Evolutionary conservation across 495 filamentous ascomycete genomes (phyloP).

Genomic region (Evansstolkia leycettana): DNA sequence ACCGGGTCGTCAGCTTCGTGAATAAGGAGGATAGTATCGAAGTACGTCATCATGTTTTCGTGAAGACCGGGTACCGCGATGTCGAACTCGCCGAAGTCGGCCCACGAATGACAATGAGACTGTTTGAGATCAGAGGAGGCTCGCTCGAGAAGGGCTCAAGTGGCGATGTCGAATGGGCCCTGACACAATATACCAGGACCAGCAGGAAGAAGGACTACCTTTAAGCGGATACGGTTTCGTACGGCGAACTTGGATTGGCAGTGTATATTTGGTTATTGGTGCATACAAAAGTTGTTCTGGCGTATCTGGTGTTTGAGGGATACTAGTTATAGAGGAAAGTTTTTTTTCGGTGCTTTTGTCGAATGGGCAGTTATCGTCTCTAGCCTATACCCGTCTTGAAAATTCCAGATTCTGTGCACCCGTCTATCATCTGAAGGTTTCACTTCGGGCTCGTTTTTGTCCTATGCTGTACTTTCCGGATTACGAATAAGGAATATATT

Average conservation of each 20-base stretch:
- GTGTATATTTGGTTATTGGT: conserved; percentile 5
- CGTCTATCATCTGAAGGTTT: too few relatives aligned
- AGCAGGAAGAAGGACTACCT: conserved; percentile 88
- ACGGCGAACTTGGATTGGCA: background rate
- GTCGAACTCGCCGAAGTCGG: conserved; percentile 94
- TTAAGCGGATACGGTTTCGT: conserved; percentile 24
- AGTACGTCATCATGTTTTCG: conserved; percentile 70
- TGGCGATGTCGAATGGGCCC: conserved; percentile 91
- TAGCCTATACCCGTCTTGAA: too few relatives aligned
- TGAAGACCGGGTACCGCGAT: conserved; percentile 71
- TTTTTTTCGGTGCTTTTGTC: background rate
- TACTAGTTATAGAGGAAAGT: conserved; percentile 5
- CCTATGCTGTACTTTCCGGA: too few relatives aligned
- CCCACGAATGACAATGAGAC: conserved; percentile 88
- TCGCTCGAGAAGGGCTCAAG: conserved; percentile 82
- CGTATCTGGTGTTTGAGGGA: conserved; percentile 13
- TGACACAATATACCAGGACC: conserved; percentile 91
- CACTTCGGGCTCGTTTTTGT: too few relatives aligned
- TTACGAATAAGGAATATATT: too few relatives aligned
- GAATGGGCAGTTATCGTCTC: conserved; percentile 3
- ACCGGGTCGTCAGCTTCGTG: conserved; percentile 82
- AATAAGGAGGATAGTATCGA: conserved; percentile 93
- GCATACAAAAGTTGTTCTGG: conserved; percentile 15
- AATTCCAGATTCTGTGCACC: too few relatives aligned
- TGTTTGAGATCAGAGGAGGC: conserved; percentile 90